These are phyloP conservation scores for Canna indica DNA, from an alignment of 176 grass and related monocot genomes.

Conservation along the genomic window DNA sequence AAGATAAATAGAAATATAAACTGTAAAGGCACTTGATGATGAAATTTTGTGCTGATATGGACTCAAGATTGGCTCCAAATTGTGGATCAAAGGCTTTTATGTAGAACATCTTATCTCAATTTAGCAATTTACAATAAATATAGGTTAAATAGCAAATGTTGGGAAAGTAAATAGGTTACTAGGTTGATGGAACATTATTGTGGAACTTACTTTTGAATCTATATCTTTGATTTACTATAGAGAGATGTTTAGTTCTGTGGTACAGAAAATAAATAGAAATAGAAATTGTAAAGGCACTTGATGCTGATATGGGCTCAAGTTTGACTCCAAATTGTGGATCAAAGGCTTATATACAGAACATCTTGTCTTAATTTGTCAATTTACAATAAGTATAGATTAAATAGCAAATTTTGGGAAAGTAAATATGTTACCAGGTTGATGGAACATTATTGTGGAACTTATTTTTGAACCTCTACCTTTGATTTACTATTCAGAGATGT, in stretches of 20 bases:
- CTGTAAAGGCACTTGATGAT: too few relatives aligned
- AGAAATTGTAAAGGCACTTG: too few relatives aligned
- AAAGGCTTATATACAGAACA: background rate
- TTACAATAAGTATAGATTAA: background rate
- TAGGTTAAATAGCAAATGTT: background rate
- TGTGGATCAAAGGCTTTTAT: background rate
- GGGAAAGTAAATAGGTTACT: background rate
- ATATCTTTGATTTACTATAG: background rate
- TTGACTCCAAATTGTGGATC: background rate
- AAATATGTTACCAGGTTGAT: background rate
- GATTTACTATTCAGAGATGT: background rate
- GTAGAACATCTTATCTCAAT: background rate
- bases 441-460: background rate
- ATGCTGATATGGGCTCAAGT: background rate
- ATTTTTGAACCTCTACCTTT: background rate
- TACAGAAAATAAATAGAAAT: background rate
- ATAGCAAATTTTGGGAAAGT: background rate
- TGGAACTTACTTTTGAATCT: background rate
- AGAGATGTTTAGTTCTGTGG: too few relatives aligned
- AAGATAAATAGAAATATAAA: background rate
- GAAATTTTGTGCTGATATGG: too few relatives aligned
- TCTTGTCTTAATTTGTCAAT: background rate
- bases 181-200: background rate
- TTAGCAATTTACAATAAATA: background rate
- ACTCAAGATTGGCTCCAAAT: background rate